Base-by-base conservation (phyloP, 305 asterid species). In the Solanum hybrid region DNA sequence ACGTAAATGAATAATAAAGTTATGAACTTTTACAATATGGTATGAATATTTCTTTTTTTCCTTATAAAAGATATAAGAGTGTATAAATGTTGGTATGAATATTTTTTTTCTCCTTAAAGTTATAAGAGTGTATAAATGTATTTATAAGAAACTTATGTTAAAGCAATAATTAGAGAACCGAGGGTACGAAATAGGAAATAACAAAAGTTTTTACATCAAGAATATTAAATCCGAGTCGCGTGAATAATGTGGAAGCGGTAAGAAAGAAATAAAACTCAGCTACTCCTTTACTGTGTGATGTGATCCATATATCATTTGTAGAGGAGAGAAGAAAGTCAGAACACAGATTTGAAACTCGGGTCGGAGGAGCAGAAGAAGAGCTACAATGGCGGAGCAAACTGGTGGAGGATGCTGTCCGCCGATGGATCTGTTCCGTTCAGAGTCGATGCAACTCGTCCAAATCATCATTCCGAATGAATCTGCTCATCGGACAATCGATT, bases 371-470 rank as follows among this genome's bases (percentile, higher is more conserved):
- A 66, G 92, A 77, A 66, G 20, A 20, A 36, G 64, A 71, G 84
- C 92, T 92, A 88, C 90, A 92, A 96, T 95, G 98, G 98, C 92
- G 88, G 98, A 95, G 92, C 94, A 89, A 92, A 88, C 88, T 42
- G 94, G 92, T 82, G 98, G 93, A 85, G 93, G 98, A 92, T 95
- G 99, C 89, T 96, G 98, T 92, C 98, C 99, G 90, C 90, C 98
- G 91, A 98, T 96, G 99, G 99, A 98, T 98, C 98, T 98, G 97
- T 95, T 96, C 97, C 95, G 99, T 89, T 98, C 99, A 88, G 99
- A 98, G 94, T 89, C 98, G 94, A 98, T 98, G 99, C 99, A 98
- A 88, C 97, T 96, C 90, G 96, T 98, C 60, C 99, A 98, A 89
- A 93, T 98, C 95, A 98, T 98, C 88, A 93, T 98, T 92, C 99